A percentile compares a stretch with the other conserved stretches of the same genome.
Evolutionary conservation across 2,329 filamentous ascomycete genomes (phyloP).

Genomic region (Aspergillus amoenus): DNA sequence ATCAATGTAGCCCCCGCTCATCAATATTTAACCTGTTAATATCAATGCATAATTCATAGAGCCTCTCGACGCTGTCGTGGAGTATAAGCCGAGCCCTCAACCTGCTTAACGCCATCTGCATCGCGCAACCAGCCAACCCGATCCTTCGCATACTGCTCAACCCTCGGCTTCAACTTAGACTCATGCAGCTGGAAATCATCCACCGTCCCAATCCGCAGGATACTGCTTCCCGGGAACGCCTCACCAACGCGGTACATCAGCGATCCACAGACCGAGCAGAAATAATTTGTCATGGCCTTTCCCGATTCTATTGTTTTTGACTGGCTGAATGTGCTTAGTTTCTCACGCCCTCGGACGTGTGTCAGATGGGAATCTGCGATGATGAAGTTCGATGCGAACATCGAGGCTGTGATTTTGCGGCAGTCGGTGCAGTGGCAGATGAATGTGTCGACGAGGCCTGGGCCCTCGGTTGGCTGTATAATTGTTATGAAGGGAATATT

Average conservation of each 20-base stretch:
- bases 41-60: too few species aligned
- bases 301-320: neutral
- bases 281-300: conserved; percentile 1
- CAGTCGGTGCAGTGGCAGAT: conserved; percentile 63
- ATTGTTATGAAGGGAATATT: neutral
- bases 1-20: too few species aligned
- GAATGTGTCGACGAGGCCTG: conserved; percentile 49
- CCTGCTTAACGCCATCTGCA: conserved; percentile 37
- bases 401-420: conserved; percentile 62
- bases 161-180: conserved; percentile 54
- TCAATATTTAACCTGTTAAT: too few species aligned
- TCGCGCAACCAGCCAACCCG: conserved; percentile 51
- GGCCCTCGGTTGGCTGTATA: neutral
- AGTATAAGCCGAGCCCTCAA: conserved; percentile 9
- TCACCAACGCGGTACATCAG: conserved; percentile 4
- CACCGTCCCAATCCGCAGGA: conserved; percentile 57
- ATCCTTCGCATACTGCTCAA: conserved; percentile 55
- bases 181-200: conserved; percentile 62
- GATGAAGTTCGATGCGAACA: conserved; percentile 56
- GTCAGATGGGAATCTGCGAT: neutral
- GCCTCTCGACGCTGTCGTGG: too few species aligned
- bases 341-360: neutral
- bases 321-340: neutral
- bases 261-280: conserved; percentile 3
- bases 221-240: neutral